Evolutionary conservation across 176 grass and related monocot species (phyloP), one percentile per base, ranked within the genome.

Genomic region (barley (Hordeum vulgare)): DNA sequence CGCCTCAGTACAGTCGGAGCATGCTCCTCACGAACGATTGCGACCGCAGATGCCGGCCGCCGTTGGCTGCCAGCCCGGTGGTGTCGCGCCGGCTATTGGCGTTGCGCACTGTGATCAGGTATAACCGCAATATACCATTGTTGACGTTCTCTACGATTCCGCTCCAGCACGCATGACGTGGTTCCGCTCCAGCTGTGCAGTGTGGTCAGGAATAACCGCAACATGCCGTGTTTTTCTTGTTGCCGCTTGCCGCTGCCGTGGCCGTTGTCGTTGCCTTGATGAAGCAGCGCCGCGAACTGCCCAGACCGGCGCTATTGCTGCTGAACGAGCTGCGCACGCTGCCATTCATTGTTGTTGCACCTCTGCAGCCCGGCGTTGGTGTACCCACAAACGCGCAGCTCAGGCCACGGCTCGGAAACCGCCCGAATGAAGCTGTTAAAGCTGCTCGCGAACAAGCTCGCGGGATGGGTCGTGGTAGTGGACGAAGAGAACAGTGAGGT

Each of bases 311-410:
- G 60, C 85, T 89, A 78, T 90, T 98, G 73, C 89, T 90, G 77
- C 93, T 96, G 85, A 96, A 96, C 31, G 97, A 99, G 84, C 86
- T 94, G 69, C 93, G 87, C 24, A 91, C 88, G 73, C 91, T 90
- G 28, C 84, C 82, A n/a, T n/a, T n/a, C n/a, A 58, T 88, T 90
- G 89, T 80, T 90, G 66, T 89, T 94, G 66, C 93, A 96, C 47
- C 93, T 70, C 80, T 96, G 88, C 82, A 99, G 90, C 85, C 77
- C 76, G 6, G 72, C 61, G 4, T 74, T 81, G 57, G 74, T 80
- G 80, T 82, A 89, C 71, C 85, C 87, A 51, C 80, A 80, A 18
- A 2, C 66, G 36, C 36, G 88, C 21, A 86, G 74, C 66, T 83
- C 88, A 23, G 75, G 84, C 89, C 85, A 90, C 3, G 89, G 69